Conservation (phyloP, 106 monocot species). For the Dendrobium chrysotoxum region DNA sequence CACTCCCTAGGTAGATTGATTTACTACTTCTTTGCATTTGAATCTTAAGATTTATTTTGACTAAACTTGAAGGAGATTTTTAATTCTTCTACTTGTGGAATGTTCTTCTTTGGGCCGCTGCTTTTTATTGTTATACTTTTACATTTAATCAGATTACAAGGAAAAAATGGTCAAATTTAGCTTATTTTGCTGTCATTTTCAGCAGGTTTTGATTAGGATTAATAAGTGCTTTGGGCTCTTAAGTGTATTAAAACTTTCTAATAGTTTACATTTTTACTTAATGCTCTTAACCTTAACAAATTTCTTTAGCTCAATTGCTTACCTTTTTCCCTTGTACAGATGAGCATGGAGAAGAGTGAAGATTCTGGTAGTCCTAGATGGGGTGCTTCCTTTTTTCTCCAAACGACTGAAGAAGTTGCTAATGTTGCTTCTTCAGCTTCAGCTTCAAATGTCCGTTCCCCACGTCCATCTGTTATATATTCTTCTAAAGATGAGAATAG, state of each 20-base stretch:
- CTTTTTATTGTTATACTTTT: not conserved
- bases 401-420: conserved; percentile 68
- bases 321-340: not conserved
- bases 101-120: not conserved
- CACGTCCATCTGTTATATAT: conserved; percentile 72
- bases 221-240: not conserved
- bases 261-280: not conserved
- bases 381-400: conserved; percentile 47
- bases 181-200: not conserved
- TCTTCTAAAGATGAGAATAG: conserved; percentile 65
- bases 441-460: conserved; percentile 40
- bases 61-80: not conserved
- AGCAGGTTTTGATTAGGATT: not conserved
- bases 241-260: not conserved
- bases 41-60: not conserved
- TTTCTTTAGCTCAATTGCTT: not conserved
- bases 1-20: not conserved
- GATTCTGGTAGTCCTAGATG: conserved; percentile 54
- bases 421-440: conserved; percentile 60
- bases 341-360: conserved; percentile 55
- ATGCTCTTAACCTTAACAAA: not conserved
- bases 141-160: not conserved
- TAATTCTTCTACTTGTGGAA: not conserved
- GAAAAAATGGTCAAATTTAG: not conserved
- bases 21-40: not conserved